phyloP scores from a whole-genome alignment of 108 stramenopile genomes.

The Discostella stelligeroides region DNA sequence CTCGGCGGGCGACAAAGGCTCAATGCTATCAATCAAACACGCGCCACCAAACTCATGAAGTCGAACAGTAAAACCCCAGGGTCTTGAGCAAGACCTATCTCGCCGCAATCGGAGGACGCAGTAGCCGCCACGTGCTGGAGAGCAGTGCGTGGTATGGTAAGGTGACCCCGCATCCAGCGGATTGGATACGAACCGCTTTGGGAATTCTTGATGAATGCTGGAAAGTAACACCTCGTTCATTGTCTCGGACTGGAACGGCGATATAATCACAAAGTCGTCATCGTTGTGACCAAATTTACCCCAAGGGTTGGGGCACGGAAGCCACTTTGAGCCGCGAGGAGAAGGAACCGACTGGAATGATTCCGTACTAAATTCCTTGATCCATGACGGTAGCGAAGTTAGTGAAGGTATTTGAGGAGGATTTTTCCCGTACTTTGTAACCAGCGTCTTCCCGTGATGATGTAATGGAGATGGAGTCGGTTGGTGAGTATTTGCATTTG shows the following conservation, averaged over 20 bases:
- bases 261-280: conserved; percentile 69
- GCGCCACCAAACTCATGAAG: conserved; percentile 82
- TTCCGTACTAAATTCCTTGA: conserved; percentile 32
- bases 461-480: conserved; percentile 25
- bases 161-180: conserved; percentile 55
- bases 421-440: background rate
- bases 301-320: conserved; percentile 70
- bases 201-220: conserved; percentile 27
- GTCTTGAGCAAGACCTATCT: conserved; percentile 51
- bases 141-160: conserved; percentile 66
- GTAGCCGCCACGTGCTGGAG: conserved; percentile 64
- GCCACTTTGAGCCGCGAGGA: conserved; percentile 51
- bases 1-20: conserved; percentile 65
- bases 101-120: conserved; percentile 54
- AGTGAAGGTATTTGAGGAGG: conserved; percentile 1
- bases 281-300: conserved; percentile 57
- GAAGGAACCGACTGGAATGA: conserved; percentile 19
- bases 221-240: conserved; percentile 37
- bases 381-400: conserved; percentile 18
- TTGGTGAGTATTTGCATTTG: background rate
- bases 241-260: conserved; percentile 46
- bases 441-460: conserved; percentile 4
- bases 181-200: conserved; percentile 53
- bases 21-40: conserved; percentile 69
- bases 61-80: conserved; percentile 72